Percentiles rank a stretch among this genome's conserved stretches.
These are phyloP conservation scores for Globisporangium nagaii DNA, from an alignment of 352 stramenopile species.

Conservation along the genomic window DNA sequence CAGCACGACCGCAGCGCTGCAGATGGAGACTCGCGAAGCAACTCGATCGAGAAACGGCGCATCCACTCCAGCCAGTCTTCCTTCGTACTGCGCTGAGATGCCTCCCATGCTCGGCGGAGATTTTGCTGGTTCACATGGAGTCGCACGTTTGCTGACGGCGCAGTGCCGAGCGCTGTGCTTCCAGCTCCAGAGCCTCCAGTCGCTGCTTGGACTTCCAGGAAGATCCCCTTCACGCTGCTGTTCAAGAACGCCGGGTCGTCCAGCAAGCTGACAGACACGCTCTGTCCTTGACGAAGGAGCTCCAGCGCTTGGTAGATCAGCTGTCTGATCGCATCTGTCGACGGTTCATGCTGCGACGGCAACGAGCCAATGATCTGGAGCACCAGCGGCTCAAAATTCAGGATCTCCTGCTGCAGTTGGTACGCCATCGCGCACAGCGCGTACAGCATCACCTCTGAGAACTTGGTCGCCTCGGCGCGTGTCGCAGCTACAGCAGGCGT, in stretches of 20 bases:
- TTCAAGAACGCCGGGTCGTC: slow-evolving; percentile 46
- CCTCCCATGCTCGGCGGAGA: slow-evolving; percentile 92
- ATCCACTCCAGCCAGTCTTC: slow-evolving; percentile 99
- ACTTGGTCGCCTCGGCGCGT: slow-evolving; percentile 59
- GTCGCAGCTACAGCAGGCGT: slow-evolving; percentile 43
- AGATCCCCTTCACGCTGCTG: slow-evolving; percentile 32
- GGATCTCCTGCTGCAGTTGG: slow-evolving; percentile 67
- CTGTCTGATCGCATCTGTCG: slow-evolving; percentile 40
- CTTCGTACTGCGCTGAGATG: slow-evolving; percentile 87
- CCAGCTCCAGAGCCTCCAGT: slow-evolving; percentile 13
- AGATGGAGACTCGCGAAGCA: slow-evolving; percentile 95
- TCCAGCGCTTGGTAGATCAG: slow-evolving; percentile 50
- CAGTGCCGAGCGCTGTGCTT: slow-evolving; percentile 23
- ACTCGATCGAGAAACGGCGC: slow-evolving; percentile 92
- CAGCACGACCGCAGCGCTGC: slow-evolving; percentile 91
- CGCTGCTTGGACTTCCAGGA: slow-evolving; percentile 24
- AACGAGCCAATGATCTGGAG: slow-evolving; percentile 55
- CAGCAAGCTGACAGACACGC: slow-evolving; percentile 43
- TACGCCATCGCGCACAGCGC: slow-evolving; percentile 62
- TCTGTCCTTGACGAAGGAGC: slow-evolving; percentile 36
- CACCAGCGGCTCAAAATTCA: slow-evolving; percentile 71
- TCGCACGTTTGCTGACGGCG: slow-evolving; percentile 45
- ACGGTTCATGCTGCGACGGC: slow-evolving; percentile 35
- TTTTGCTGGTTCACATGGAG: slow-evolving; percentile 93
- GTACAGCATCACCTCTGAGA: slow-evolving; percentile 76